Conservation (phyloP, 2,329 filamentous ascomycete species). For the Ophiocordyceps camponoti-saundersi region DNA sequence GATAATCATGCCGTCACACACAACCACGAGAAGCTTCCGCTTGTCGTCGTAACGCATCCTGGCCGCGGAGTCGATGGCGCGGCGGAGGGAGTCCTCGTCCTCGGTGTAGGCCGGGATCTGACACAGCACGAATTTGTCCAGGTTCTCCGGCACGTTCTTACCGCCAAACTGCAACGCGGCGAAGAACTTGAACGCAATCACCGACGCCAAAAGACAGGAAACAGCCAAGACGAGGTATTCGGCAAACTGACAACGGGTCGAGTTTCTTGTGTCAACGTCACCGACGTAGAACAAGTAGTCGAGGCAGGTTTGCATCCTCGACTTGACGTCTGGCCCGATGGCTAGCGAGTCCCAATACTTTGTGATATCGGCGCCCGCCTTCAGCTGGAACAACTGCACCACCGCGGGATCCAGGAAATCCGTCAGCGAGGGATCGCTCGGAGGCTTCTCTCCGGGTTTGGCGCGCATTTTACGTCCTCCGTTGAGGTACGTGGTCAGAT, state of each 20-base stretch:
- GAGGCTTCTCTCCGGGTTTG: slow-evolving; percentile 30
- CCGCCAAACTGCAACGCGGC: slow-evolving; percentile 86
- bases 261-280: slow-evolving; percentile 80
- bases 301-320: slow-evolving; percentile 64
- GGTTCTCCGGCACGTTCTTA: slow-evolving; percentile 84
- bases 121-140: slow-evolving; percentile 97
- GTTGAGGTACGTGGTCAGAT: slow-evolving; percentile 66
- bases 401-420: slow-evolving; percentile 72
- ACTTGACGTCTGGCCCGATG: slow-evolving; percentile 37
- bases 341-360: slow-evolving; percentile 63
- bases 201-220: slow-evolving; percentile 58
- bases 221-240: slow-evolving; percentile 80
- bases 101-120: slow-evolving; percentile 97
- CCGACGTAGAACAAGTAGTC: slow-evolving; percentile 93
- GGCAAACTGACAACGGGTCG: slow-evolving; percentile 68
- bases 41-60: slow-evolving; percentile 97
- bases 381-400: slow-evolving; percentile 58
- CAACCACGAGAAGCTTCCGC: slow-evolving; percentile 78
- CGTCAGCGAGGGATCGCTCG: slow-evolving; percentile 32
- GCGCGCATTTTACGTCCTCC: slow-evolving; percentile 54
- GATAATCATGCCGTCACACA: slow-evolving; percentile 99
- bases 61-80: slow-evolving; percentile 90
- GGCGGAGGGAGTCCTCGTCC: slow-evolving; percentile 90
- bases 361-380: slow-evolving; percentile 63
- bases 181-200: slow-evolving; percentile 93